Percentiles rank a stretch among this genome's conserved stretches.
Evolutionary conservation across 371 early-diverging fungal genomes (phyloP).

Genomic region (Capillidium heterosporum): DNA sequence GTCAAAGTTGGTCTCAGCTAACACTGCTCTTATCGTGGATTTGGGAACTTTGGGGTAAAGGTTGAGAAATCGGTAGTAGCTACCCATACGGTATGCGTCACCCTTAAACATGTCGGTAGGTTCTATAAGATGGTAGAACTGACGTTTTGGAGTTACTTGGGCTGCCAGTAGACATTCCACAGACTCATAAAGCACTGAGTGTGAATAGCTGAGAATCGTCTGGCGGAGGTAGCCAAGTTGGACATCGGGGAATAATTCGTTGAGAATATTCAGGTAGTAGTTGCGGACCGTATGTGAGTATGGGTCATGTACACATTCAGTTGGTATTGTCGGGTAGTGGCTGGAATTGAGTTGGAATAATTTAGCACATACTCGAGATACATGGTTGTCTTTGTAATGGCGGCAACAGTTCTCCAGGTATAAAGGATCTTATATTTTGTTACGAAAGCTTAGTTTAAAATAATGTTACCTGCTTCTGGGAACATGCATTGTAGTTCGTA

Average conservation of each 20-base stretch:
- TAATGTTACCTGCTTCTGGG: conserved; percentile 1
- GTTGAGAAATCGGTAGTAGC: conserved; percentile 8
- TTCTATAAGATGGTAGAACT: conserved; percentile 17
- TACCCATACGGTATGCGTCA: conserved; percentile 14
- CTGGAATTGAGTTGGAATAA: conserved; percentile 14
- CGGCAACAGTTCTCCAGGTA: conserved; percentile 22
- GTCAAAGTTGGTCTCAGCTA: conserved; percentile 35
- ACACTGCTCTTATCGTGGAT: conserved; percentile 28
- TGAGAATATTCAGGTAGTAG: conserved; percentile 15
- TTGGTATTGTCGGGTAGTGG: conserved; percentile 17
- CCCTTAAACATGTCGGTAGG: conserved; percentile 16
- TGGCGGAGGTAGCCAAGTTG: conserved; percentile 20
- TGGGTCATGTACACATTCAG: not conserved
- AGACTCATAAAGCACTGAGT: conserved; percentile 19
- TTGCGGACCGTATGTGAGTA: conserved; percentile 13
- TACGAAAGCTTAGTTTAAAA: too few species aligned
- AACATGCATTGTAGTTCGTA: not conserved
- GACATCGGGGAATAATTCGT: conserved; percentile 29
- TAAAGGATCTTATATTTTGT: conserved; percentile 23
- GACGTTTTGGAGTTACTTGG: conserved; percentile 13
- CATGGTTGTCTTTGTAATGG: conserved; percentile 18
- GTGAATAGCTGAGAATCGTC: conserved; percentile 10
- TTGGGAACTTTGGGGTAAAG: conserved; percentile 22
- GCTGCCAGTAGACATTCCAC: conserved; percentile 12
- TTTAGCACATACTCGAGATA: conserved; percentile 23